Evolutionary conservation across 768 basidiomycete genomes (phyloP).

Genomic region (Lanmaoa pseudosensibilis): DNA sequence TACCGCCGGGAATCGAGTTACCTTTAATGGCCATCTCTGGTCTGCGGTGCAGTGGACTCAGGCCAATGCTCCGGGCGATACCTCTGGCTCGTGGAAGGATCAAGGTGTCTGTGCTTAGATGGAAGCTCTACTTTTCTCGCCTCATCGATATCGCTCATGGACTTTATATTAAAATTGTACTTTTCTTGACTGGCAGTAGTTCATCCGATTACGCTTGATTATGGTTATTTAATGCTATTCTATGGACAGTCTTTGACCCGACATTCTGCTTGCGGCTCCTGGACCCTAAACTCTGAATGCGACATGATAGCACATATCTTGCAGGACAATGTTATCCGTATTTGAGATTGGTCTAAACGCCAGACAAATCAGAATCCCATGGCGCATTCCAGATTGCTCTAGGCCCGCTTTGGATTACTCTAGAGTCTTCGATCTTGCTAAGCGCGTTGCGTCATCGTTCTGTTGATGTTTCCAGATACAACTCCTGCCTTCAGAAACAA

Average conservation of each 20-base stretch:
- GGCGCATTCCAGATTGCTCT: too few relatives aligned
- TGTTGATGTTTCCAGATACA: not conserved
- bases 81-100: conserved; percentile 29
- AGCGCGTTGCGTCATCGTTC: too few relatives aligned
- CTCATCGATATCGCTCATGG: not conserved
- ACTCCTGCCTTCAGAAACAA: not conserved
- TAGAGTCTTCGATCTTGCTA: too few relatives aligned
- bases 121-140: not conserved
- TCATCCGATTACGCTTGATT: too few relatives aligned
- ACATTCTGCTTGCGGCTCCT: not conserved
- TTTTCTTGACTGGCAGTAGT: not conserved
- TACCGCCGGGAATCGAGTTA: conserved; percentile 15
- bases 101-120: conserved; percentile 20
- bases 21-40: conserved; percentile 21
- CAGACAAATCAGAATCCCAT: too few relatives aligned
- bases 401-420: too few relatives aligned
- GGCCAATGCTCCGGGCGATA: conserved; percentile 25
- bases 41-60: conserved; percentile 24
- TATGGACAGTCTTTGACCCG: not conserved
- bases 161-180: not conserved
- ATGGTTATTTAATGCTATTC: not conserved
- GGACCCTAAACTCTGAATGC: not conserved
- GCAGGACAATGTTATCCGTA: too few relatives aligned
- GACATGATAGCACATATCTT: too few relatives aligned
- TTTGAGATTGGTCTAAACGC: too few relatives aligned